phyloP scores from a whole-genome alignment of 2,329 filamentous ascomycete genomes.

The Paecilomyces dactylethromorphus region DNA sequence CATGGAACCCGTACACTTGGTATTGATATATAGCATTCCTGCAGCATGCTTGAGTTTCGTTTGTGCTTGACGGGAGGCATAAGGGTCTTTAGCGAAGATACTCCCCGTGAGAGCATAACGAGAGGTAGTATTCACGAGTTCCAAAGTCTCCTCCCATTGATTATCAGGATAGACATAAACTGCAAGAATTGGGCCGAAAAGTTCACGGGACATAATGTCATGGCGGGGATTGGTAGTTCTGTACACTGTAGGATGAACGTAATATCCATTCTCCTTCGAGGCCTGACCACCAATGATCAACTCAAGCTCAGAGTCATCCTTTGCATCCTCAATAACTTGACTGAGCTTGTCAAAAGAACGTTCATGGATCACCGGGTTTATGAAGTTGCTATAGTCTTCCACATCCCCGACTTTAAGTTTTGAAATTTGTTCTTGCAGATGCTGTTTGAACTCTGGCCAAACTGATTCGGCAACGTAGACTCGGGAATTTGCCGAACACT shows the following conservation, averaged over 20 bases:
- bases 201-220: slow-evolving; percentile 65
- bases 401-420: slow-evolving; percentile 64
- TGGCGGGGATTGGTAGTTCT: slow-evolving; percentile 62
- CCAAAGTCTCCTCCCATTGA: slow-evolving; percentile 53
- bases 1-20: slow-evolving; percentile 58
- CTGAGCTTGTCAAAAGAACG: slow-evolving; percentile 72
- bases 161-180: slow-evolving; percentile 71
- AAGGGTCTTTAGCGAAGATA: slow-evolving; percentile 32
- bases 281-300: slow-evolving; percentile 68
- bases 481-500: slow-evolving; percentile 76
- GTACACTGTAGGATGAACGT: slow-evolving; percentile 75
- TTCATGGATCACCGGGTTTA: slow-evolving; percentile 77
- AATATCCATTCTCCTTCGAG: slow-evolving; percentile 70
- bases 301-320: slow-evolving; percentile 62
- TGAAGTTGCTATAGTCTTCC: slow-evolving; percentile 63
- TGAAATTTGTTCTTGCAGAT: slow-evolving; percentile 57
- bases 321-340: slow-evolving; percentile 68
- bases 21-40: slow-evolving; percentile 39
- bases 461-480: slow-evolving; percentile 68
- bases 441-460: slow-evolving; percentile 63
- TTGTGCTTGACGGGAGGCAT: slow-evolving; percentile 28
- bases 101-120: slow-evolving; percentile 32
- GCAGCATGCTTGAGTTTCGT: slow-evolving; percentile 30
- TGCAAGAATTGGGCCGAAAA: slow-evolving; percentile 71
- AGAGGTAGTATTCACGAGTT: slow-evolving; percentile 30